Conservation (phyloP, 805 yeast genomes). For the Wickerhamiella alocasiicola region DNA sequence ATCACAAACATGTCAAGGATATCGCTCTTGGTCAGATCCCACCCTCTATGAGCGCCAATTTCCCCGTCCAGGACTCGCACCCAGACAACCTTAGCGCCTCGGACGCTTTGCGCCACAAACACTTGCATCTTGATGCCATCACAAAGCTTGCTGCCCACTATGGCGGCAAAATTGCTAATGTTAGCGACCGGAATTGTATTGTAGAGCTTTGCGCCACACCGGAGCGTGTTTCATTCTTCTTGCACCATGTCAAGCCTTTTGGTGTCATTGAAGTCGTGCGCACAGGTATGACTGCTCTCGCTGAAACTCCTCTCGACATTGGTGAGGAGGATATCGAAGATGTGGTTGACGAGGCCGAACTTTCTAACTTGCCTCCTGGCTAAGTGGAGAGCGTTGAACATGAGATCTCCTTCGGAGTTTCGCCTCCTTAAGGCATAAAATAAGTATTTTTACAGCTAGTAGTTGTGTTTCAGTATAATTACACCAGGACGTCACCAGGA, state of each 20-base stretch:
- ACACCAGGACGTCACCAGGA: too few relatives aligned
- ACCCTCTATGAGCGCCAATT: slow-evolving; percentile 25
- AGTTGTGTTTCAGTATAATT: too few relatives aligned
- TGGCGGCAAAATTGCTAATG: slow-evolving; percentile 87
- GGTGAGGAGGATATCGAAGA: slow-evolving; percentile 39
- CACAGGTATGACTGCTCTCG: slow-evolving; percentile 97
- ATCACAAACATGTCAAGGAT: slow-evolving; percentile 43
- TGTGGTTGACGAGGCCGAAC: slow-evolving; percentile 50
- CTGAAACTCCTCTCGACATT: slow-evolving; percentile 75
- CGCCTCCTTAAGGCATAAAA: neutral
- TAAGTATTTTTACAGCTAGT: too few relatives aligned
- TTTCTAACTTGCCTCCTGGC: slow-evolving; percentile 91
- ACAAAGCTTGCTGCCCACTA: slow-evolving; percentile 70
- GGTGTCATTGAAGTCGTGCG: slow-evolving; percentile 94
- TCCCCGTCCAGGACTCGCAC: slow-evolving; percentile 42
- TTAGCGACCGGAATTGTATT: slow-evolving; percentile 84
- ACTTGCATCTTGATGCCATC: slow-evolving; percentile 74
- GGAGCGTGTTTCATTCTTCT: slow-evolving; percentile 70
- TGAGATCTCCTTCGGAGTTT: neutral
- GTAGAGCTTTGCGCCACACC: slow-evolving; percentile 94
- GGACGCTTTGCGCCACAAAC: slow-evolving; percentile 89
- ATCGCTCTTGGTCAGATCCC: slow-evolving; percentile 27
- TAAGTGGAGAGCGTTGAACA: slow-evolving; percentile 25
- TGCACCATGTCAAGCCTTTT: slow-evolving; percentile 84
- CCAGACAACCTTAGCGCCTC: slow-evolving; percentile 83